These are phyloP conservation scores for Leccinum rimulosum DNA, from an alignment of 768 basidiomycete species.

Conservation along the genomic window DNA sequence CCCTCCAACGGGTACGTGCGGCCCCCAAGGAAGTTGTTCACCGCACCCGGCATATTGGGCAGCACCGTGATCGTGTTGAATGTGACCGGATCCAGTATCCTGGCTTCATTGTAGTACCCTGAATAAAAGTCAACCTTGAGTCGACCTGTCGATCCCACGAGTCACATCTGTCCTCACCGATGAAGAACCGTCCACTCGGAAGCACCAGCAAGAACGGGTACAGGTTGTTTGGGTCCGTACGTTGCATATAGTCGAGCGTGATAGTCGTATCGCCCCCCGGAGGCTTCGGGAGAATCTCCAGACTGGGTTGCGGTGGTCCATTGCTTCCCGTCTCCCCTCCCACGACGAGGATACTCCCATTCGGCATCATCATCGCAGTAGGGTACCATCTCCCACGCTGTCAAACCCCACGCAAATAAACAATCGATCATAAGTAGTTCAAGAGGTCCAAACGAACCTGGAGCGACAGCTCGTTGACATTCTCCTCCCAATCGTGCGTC, in stretches of 20 bases:
- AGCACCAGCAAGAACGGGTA: constrained; percentile 77
- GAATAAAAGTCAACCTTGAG: neutral
- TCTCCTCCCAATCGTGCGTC: constrained; percentile 81
- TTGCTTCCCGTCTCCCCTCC: constrained; percentile 77
- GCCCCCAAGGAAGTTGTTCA: constrained; percentile 68
- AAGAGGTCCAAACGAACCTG: constrained; percentile 44
- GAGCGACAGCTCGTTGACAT: constrained; percentile 50
- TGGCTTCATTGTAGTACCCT: constrained; percentile 83
- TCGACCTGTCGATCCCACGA: neutral
- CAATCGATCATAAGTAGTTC: neutral
- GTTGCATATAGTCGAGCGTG: constrained; percentile 60
- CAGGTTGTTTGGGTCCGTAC: constrained; percentile 78
- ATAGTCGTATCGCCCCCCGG: constrained; percentile 59
- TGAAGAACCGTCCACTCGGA: constrained; percentile 66
- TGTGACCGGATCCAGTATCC: constrained; percentile 64
- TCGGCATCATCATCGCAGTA: constrained; percentile 62
- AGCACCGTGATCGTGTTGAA: constrained; percentile 58
- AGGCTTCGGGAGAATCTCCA: constrained; percentile 71
- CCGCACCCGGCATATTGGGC: constrained; percentile 74
- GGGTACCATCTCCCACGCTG: constrained; percentile 74
- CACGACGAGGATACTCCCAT: constrained; percentile 70
- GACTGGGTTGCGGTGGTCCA: constrained; percentile 58
- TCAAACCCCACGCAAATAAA: no score
- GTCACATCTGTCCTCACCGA: constrained; percentile 59
- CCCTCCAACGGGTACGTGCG: constrained; percentile 80